These are phyloP conservation scores for Solanum pennellii DNA, from an alignment of 257 asterid genomes.

Conservation along the genomic window DNA sequence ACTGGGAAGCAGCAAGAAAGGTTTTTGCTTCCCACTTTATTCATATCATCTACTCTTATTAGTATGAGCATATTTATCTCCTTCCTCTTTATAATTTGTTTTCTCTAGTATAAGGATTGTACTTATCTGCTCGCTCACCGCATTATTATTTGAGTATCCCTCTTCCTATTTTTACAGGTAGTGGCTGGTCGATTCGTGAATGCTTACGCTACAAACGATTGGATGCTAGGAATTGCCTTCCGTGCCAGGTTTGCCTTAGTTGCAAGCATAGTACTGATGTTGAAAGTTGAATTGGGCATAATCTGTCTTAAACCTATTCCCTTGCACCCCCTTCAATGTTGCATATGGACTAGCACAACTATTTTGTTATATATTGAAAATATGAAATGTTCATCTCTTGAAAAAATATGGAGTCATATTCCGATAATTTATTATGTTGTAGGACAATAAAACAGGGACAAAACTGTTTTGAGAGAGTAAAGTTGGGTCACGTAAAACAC, in stretches of 20 bases:
- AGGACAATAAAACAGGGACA: background rate
- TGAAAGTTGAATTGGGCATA: background rate
- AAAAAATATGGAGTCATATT: background rate
- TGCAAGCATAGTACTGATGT: background rate
- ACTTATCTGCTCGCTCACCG: background rate
- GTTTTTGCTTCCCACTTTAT: slow-evolving; percentile 13
- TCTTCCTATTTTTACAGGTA: slow-evolving; percentile 35
- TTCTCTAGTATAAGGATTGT: background rate
- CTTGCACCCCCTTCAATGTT: background rate
- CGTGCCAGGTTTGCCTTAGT: slow-evolving; percentile 60
- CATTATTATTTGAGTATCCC: slow-evolving; percentile 1
- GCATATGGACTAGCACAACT: background rate
- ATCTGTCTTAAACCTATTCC: background rate
- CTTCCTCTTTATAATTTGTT: background rate
- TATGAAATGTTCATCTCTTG: background rate
- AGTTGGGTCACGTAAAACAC: background rate
- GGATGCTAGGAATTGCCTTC: slow-evolving; percentile 96
- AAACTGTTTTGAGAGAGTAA: background rate
- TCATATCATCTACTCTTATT: background rate
- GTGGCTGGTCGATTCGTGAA: slow-evolving; percentile 92
- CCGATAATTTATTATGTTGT: background rate
- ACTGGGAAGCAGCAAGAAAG: slow-evolving; percentile 92
- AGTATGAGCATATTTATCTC: background rate
- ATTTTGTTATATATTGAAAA: background rate
- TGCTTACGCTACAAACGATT: slow-evolving; percentile 73